These are phyloP conservation scores for Piloderma croceum DNA, from an alignment of 768 basidiomycete genomes.

Conservation along the genomic window DNA sequence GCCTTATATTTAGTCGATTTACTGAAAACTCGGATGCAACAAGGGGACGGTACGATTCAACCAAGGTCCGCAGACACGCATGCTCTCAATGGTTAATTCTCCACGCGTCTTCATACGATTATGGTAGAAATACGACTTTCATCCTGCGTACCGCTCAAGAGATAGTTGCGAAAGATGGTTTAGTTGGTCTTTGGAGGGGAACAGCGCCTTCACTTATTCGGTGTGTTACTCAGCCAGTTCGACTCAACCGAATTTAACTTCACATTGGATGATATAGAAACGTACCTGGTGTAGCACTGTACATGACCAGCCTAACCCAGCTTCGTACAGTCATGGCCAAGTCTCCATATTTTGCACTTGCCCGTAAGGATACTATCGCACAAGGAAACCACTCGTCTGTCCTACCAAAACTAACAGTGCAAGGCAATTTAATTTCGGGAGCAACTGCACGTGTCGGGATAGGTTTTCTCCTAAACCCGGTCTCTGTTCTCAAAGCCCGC, in stretches of 20 bases:
- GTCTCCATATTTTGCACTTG: conserved; percentile 59
- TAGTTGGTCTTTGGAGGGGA: conserved; percentile 81
- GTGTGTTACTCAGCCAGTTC: conserved; percentile 27
- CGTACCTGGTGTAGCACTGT: conserved; percentile 88
- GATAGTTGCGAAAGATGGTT: conserved; percentile 59
- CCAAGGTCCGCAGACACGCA: conserved; percentile 30
- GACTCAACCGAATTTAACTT: conserved; percentile 4
- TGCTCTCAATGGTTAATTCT: not conserved
- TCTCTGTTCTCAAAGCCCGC: conserved; percentile 87
- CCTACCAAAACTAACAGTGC: conserved; percentile 62
- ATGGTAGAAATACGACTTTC: conserved; percentile 29
- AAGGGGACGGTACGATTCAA: conserved; percentile 50
- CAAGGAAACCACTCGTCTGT: conserved; percentile 41
- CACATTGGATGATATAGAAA: conserved; percentile 47
- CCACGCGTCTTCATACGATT: conserved; percentile 3
- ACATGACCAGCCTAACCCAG: conserved; percentile 83
- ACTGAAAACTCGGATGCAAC: conserved; percentile 88
- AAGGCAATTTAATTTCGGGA: conserved; percentile 84
- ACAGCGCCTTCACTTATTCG: conserved; percentile 75
- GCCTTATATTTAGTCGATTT: conserved; percentile 59
- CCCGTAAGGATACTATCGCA: conserved; percentile 17
- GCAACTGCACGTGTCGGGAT: conserved; percentile 75
- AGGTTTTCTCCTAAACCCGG: conserved; percentile 82
- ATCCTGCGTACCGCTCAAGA: conserved; percentile 48
- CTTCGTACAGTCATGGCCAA: conserved; percentile 72